A percentile compares a stretch with the other conserved stretches of the same genome.
Conservation (phyloP, 2,329 filamentous ascomycete genomes). For the Alternaria sp. region DNA sequence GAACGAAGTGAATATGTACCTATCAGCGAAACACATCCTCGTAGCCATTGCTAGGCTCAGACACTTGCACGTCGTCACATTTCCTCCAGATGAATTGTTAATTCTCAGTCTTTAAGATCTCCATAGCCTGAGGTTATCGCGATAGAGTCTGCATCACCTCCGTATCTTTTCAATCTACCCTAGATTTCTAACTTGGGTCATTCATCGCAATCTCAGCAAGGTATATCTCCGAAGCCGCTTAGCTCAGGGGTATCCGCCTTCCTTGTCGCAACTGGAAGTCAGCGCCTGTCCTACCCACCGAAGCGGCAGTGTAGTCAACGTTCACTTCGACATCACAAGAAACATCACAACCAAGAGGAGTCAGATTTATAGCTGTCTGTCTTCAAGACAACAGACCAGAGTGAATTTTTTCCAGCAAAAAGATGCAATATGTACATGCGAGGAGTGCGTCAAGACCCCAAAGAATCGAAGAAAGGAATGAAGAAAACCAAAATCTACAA, state of each 20-base stretch:
- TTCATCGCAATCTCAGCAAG: too few species aligned
- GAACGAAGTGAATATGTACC: too few species aligned
- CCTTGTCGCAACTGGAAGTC: too few species aligned
- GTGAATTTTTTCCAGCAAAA: background rate
- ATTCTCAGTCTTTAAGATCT: background rate
- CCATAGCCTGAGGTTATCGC: background rate
- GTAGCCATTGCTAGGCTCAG: background rate
- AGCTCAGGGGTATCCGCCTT: too few species aligned
- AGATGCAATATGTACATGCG: constrained; percentile 8
- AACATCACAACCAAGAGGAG: background rate
- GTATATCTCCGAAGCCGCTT: too few species aligned
- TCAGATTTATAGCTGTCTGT: background rate
- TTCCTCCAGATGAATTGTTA: too few species aligned
- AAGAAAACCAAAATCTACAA: background rate
- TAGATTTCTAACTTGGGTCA: too few species aligned
- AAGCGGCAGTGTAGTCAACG: background rate
- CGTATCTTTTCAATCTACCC: too few species aligned
- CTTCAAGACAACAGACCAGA: background rate
- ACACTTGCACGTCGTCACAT: background rate
- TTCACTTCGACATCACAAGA: background rate
- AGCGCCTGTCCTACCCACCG: background rate
- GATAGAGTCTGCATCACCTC: background rate
- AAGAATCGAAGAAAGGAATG: background rate
- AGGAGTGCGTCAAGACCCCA: background rate
- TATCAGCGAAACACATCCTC: background rate